Conservation (phyloP, 768 basidiomycete genomes). For the Termitomyces sp. region DNA sequence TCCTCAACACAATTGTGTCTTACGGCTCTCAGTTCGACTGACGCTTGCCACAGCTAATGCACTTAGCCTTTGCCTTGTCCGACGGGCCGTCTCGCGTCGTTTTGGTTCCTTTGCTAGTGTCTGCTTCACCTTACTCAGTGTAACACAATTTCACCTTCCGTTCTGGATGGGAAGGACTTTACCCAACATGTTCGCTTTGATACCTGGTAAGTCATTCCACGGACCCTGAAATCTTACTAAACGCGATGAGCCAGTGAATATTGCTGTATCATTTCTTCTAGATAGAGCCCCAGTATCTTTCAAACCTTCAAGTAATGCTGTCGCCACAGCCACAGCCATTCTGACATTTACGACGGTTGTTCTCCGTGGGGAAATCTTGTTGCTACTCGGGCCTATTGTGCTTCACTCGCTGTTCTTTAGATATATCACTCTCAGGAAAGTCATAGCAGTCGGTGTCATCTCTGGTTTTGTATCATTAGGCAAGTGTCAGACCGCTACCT, state of each 20-base stretch:
- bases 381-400: slow-evolving; percentile 58
- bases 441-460: slow-evolving; percentile 46
- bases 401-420: slow-evolving; percentile 45
- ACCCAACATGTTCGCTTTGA: slow-evolving; percentile 90
- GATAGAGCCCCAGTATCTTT: slow-evolving; percentile 33
- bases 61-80: slow-evolving; percentile 53
- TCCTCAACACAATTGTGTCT: not conserved
- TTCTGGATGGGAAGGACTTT: slow-evolving; percentile 94
- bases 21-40: slow-evolving; percentile 55
- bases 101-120: slow-evolving; percentile 57
- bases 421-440: slow-evolving; percentile 34
- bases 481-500: slow-evolving; percentile 19
- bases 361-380: slow-evolving; percentile 74
- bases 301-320: slow-evolving; percentile 27
- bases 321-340: slow-evolving; percentile 44
- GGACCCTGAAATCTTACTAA: not conserved
- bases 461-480: slow-evolving; percentile 48
- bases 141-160: slow-evolving; percentile 84
- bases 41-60: slow-evolving; percentile 66
- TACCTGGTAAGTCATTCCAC: slow-evolving; percentile 55
- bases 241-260: slow-evolving; percentile 41
- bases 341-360: slow-evolving; percentile 65
- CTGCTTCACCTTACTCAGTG: slow-evolving; percentile 63
- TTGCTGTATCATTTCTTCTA: slow-evolving; percentile 47
- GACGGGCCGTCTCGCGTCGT: slow-evolving; percentile 53